Conservation (phyloP, 192 early-diverging fungal genomes). For the Coemansia reversa region DNA sequence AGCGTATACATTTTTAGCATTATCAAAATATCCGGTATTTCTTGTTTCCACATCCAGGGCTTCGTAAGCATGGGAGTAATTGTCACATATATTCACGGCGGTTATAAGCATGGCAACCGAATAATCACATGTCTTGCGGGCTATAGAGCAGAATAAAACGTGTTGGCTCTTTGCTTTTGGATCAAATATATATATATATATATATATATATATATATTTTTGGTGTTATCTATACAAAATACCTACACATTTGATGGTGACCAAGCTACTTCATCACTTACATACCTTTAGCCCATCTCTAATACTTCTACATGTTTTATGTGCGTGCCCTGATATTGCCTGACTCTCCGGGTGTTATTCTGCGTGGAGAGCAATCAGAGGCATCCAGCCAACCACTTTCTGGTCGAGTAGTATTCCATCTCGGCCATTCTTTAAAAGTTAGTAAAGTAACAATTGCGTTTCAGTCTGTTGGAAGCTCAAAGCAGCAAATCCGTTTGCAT, state of each 20-base stretch:
- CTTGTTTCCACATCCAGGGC: too few relatives aligned
- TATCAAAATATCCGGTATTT: too few relatives aligned
- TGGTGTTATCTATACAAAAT: too few relatives aligned
- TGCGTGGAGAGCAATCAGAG: constrained; percentile 33
- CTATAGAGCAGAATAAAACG: too few relatives aligned
- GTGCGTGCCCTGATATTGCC: constrained; percentile 34
- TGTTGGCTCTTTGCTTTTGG: too few relatives aligned
- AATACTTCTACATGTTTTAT: constrained; percentile 26
- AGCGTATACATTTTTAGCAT: too few relatives aligned
- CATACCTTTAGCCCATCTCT: neutral
- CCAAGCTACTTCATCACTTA: neutral
- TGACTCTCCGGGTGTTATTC: constrained; percentile 11
- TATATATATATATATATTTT: too few relatives aligned
- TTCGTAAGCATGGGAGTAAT: too few relatives aligned
- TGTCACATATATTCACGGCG: too few relatives aligned
- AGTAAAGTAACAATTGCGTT: constrained; percentile 21
- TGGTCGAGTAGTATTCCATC: constrained; percentile 36
- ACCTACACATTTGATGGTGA: neutral
- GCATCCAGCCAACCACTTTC: constrained; percentile 29
- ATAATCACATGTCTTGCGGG: too few relatives aligned
- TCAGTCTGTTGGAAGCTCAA: constrained; percentile 7
- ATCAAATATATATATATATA: too few relatives aligned
- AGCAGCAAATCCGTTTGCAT: constrained; percentile 2
- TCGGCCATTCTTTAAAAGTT: constrained; percentile 34
- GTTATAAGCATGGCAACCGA: too few relatives aligned